Conservation (phyloP, 2,329 filamentous ascomycete genomes). For the Colletotrichum destructivum region DNA sequence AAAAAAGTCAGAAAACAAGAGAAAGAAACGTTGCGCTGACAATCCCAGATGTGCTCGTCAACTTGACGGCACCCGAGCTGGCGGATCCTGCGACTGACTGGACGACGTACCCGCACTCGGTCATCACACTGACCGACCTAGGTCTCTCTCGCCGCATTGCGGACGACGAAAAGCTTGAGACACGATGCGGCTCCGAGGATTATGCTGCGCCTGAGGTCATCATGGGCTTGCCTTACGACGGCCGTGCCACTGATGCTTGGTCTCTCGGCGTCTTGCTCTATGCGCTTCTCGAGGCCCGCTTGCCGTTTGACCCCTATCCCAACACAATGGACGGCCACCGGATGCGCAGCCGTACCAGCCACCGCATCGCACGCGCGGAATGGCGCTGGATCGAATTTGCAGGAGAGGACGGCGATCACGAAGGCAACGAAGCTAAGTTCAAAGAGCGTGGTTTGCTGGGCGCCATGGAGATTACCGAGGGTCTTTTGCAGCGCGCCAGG, state of each 20-base stretch:
- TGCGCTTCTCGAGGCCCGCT: slow-evolving; percentile 89
- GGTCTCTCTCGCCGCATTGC: slow-evolving; percentile 90
- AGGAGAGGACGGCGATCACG: slow-evolving; percentile 89
- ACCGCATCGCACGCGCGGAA: slow-evolving; percentile 95
- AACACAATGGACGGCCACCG: slow-evolving; percentile 82
- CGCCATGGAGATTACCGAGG: slow-evolving; percentile 87
- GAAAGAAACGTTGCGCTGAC: slow-evolving; percentile 29
- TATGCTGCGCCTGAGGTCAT: slow-evolving; percentile 98
- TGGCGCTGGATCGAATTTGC: slow-evolving; percentile 95
- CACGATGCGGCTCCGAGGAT: slow-evolving; percentile 95
- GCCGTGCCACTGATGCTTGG: slow-evolving; percentile 93
- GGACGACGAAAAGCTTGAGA: slow-evolving; percentile 90
- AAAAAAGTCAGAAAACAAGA: too few species aligned
- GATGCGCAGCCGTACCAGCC: slow-evolving; percentile 86
- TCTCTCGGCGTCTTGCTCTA: slow-evolving; percentile 94
- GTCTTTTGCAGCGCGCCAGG: slow-evolving; percentile 84
- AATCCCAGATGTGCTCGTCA: slow-evolving; percentile 86
- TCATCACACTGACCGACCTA: slow-evolving; percentile 92
- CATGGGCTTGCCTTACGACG: slow-evolving; percentile 95
- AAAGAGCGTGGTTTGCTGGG: slow-evolving; percentile 78
- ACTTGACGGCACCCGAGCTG: slow-evolving; percentile 79
- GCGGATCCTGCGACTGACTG: slow-evolving; percentile 77
- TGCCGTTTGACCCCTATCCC: slow-evolving; percentile 93
- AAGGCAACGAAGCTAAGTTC: slow-evolving; percentile 73
- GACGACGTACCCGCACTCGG: slow-evolving; percentile 82